phyloP scores from a whole-genome alignment of 2,329 filamentous ascomycete genomes.

The Onygenales sp. region DNA sequence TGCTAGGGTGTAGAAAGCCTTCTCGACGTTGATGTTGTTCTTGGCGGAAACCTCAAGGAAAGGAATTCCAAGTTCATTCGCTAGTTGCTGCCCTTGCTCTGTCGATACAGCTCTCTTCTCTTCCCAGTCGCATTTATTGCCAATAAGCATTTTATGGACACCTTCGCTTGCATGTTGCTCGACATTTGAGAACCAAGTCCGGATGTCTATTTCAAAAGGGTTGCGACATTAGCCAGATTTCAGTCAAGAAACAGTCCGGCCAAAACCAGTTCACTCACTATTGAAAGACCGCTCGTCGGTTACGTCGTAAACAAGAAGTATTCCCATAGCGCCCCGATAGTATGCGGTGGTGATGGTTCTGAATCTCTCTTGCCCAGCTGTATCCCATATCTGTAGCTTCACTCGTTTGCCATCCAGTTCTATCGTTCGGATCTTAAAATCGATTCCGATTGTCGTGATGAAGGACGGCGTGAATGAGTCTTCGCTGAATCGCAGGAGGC shows the following conservation, averaged over 20 bases:
- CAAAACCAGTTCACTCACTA: conserved; percentile 50
- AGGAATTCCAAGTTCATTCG: conserved; percentile 91
- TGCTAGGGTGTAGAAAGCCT: conserved; percentile 92
- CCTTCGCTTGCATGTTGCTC: conserved; percentile 97
- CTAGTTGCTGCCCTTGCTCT: conserved; percentile 84
- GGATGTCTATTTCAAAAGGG: conserved; percentile 60
- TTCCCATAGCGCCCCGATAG: conserved; percentile 97
- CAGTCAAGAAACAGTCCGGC: conserved; percentile 13
- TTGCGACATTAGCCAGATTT: conserved; percentile 2
- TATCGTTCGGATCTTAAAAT: conserved; percentile 99
- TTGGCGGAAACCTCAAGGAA: conserved; percentile 98
- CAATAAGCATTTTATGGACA: conserved; percentile 98
- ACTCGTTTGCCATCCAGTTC: conserved; percentile 98
- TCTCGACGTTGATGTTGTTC: conserved; percentile 99
- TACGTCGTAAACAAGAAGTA: conserved; percentile 94
- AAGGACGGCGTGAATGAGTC: conserved; percentile 96
- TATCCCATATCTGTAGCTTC: conserved; percentile 99
- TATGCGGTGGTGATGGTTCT: conserved; percentile 98
- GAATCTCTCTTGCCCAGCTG: conserved; percentile 95
- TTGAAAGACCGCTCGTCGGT: conserved; percentile 94
- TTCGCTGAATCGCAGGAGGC: conserved; percentile 90
- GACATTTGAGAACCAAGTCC: conserved; percentile 98
- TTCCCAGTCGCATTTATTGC: conserved; percentile 99
- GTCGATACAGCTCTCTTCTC: conserved; percentile 93
- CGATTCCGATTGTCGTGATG: conserved; percentile 98